Conservation (phyloP, 805 yeast species). For the Lachancea waltii region DNA sequence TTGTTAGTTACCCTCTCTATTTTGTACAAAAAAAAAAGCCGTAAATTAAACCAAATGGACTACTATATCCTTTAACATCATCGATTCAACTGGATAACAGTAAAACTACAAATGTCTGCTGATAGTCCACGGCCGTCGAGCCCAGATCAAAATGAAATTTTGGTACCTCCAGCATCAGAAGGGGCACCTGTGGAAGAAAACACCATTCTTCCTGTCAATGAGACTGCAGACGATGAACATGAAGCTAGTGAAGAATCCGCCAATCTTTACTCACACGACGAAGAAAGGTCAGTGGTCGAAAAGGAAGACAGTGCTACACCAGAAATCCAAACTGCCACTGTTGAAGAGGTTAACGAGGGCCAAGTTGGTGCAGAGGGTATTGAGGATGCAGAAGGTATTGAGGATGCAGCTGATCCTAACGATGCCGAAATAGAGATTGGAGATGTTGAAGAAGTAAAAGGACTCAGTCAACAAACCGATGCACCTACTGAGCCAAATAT, state of each 20-base stretch:
- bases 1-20: no score
- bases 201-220: neutral
- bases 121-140: conserved; percentile 2
- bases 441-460: conserved; percentile 1
- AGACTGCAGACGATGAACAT: conserved; percentile 2
- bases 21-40: no score
- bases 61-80: neutral
- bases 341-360: conserved; percentile 5
- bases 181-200: conserved; percentile 6
- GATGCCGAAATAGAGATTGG: conserved; percentile 1
- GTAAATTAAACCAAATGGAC: neutral
- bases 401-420: neutral
- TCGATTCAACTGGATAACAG: no score
- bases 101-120: conserved; percentile 2
- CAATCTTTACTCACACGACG: conserved; percentile 5
- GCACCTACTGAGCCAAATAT: neutral
- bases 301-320: conserved; percentile 10
- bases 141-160: neutral
- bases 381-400: conserved; percentile 7
- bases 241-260: conserved; percentile 1
- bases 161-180: conserved; percentile 4
- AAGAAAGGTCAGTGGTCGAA: conserved; percentile 11
- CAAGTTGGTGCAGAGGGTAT: conserved; percentile 7
- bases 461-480: no score
- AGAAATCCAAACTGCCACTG: conserved; percentile 7